Percentiles rank a stretch among this genome's conserved stretches.
Evolutionary conservation across 202 grass and related monocot species (phyloP).

Genomic region (Carex sylvatica): DNA sequence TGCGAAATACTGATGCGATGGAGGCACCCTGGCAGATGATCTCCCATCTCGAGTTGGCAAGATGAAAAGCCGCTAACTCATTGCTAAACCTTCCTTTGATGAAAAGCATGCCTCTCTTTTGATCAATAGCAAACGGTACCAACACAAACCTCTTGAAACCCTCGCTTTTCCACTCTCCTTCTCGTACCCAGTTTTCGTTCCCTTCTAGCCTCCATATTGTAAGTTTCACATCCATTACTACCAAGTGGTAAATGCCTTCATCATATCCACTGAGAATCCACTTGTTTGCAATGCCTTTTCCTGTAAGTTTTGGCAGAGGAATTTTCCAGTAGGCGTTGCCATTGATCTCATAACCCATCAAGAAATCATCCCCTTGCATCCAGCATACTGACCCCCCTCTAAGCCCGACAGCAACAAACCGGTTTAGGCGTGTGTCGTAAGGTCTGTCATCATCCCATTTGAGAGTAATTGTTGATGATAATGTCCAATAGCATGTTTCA

Average conservation of each 20-base stretch:
- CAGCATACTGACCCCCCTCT: not conserved
- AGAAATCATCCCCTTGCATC: not conserved
- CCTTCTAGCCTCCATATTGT: slow-evolving; percentile 6
- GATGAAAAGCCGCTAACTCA: slow-evolving; percentile 7
- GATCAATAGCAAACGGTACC: not conserved
- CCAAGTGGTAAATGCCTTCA: not conserved
- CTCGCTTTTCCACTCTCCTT: not conserved
- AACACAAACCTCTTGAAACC: slow-evolving; percentile 1
- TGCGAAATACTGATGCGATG: not conserved
- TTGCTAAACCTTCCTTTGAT: slow-evolving; percentile 9
- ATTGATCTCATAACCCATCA: slow-evolving; percentile 13
- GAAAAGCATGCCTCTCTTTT: not conserved
- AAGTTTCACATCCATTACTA: not conserved
- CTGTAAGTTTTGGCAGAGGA: not conserved
- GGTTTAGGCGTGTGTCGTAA: not conserved
- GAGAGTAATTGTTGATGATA: not conserved
- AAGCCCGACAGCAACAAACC: not conserved
- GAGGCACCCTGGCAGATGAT: not conserved
- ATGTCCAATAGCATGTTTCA: not conserved
- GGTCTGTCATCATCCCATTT: not conserved
- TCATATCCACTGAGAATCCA: slow-evolving; percentile 7
- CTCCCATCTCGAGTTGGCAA: slow-evolving; percentile 1
- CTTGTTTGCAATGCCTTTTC: not conserved
- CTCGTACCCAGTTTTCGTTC: not conserved
- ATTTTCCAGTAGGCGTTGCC: not conserved